A percentile compares a stretch with the other conserved stretches of the same genome.
phyloP scores from a whole-genome alignment of 1,139 yeast species.

The Eremothecium gossypii region DNA sequence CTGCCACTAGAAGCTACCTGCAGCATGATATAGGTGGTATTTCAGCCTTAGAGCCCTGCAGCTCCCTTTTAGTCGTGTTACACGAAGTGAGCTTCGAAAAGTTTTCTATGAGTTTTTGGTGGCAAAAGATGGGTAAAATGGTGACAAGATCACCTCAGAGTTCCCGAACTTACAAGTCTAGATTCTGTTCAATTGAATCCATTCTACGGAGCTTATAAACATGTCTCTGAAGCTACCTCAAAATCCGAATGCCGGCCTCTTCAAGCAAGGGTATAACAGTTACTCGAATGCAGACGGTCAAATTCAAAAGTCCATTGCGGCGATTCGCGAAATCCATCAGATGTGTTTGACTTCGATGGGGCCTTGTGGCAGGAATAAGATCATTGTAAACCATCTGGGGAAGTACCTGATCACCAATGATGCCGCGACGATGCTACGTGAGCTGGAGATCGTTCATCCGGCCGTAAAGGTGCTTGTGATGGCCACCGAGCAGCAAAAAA shows the following conservation, averaged over 20 bases:
- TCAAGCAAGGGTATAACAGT: constrained; percentile 93
- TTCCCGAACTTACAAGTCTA: too few relatives aligned
- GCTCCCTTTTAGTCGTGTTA: background rate
- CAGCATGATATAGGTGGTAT: too few relatives aligned
- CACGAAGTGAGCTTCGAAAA: background rate
- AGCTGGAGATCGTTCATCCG: constrained; percentile 91
- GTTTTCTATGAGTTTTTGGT: background rate
- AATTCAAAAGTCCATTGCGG: constrained; percentile 81
- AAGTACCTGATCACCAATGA: constrained; percentile 88
- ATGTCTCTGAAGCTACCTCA: constrained; percentile 90
- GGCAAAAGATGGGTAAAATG: background rate
- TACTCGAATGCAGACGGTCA: constrained; percentile 92
- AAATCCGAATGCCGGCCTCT: constrained; percentile 88
- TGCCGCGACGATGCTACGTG: constrained; percentile 93
- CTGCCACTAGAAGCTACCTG: too few relatives aligned
- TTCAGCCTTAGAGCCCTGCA: too few relatives aligned
- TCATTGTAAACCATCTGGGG: constrained; percentile 77
- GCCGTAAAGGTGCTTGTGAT: constrained; percentile 91
- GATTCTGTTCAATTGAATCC: too few relatives aligned
- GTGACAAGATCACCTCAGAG: too few relatives aligned
- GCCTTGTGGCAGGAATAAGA: constrained; percentile 94
- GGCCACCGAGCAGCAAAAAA: constrained; percentile 96
- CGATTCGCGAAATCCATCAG: constrained; percentile 85
- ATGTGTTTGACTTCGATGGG: constrained; percentile 94
- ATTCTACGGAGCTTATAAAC: background rate